Percentiles rank a stretch among this genome's conserved stretches.
phyloP scores from a whole-genome alignment of 257 asterid genomes.

The Orobanche coerulescens region DNA sequence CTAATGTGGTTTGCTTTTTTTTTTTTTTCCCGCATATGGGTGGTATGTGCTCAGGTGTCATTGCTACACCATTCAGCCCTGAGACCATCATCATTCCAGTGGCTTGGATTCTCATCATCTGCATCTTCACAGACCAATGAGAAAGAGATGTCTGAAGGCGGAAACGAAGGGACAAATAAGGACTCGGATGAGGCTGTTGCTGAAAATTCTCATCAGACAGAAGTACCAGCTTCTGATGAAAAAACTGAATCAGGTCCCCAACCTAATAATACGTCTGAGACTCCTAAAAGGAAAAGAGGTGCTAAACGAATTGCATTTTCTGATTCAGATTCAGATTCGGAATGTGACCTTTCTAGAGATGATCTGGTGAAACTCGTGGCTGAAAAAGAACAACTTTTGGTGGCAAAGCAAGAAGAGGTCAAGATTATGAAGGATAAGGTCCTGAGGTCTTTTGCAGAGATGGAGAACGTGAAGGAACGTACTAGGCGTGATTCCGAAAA shows the following conservation, averaged over 20 bases:
- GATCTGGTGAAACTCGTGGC: constrained; percentile 65
- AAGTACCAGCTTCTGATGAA: constrained; percentile 30
- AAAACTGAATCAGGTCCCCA: constrained; percentile 52
- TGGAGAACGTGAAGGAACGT: constrained; percentile 77
- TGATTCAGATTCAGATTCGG: constrained; percentile 46
- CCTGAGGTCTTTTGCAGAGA: constrained; percentile 64
- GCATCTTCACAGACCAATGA: constrained; percentile 50
- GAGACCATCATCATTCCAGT: constrained; percentile 35
- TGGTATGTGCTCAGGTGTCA: constrained; percentile 34
- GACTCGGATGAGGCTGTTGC: constrained; percentile 23
- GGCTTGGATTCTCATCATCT: constrained; percentile 58
- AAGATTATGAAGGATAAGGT: constrained; percentile 61
- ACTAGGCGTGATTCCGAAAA: constrained; percentile 77
- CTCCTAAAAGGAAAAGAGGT: constrained; percentile 24
- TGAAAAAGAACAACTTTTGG: constrained; percentile 58
- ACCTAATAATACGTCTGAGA: constrained; percentile 14
- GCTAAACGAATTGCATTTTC: constrained; percentile 38
- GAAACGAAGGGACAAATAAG: constrained; percentile 25
- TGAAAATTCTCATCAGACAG: constrained; percentile 33
- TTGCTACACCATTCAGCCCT: constrained; percentile 36
- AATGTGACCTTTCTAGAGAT: constrained; percentile 58
- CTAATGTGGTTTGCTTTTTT: background rate
- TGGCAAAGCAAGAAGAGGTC: constrained; percentile 47
- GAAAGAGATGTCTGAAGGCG: constrained; percentile 43
- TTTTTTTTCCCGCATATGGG: constrained; percentile 27